Evolutionary conservation across 2,329 filamentous ascomycete species (phyloP), one percentile per base, ranked within the genome.

Genomic region (Thermothelomyces thermophilus): DNA sequence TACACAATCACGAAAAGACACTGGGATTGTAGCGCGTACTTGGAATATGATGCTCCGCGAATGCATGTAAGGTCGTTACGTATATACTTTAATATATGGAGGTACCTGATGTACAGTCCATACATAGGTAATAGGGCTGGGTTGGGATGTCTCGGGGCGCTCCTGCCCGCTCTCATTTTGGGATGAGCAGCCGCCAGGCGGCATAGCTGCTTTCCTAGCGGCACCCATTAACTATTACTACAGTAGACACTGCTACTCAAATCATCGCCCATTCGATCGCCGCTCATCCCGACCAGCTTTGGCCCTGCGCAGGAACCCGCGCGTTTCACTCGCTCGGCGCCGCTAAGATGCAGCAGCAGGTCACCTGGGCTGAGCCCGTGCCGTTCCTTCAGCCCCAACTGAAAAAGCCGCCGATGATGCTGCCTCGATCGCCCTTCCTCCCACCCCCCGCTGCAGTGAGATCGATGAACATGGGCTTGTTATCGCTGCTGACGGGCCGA

Each of bases 251-350:
- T n/a, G n/a, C n/a, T n/a, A n/a, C 24, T 33, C 14, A 4, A 17
- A 20, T 19, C 19, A 11, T n/a, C n/a, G n/a, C n/a, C n/a, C n/a
- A n/a, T n/a, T n/a, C n/a, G 16, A 26, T 22, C 22, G 22, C 5
- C 39, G 9, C 13, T 48, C 33, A 33, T 16, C 33, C 24, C 30
- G n/a, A 20, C 16, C 48, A 46, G 4, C 5, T 26, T 26, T 26
- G 9, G 24, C 9, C 16, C 39, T 39, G 49, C 49, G 49, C 49
- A 51, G 49, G 49, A 51, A 58, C 56, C 56, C 56, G 56, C 45
- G 17, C 17, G 33, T 16, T 31, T 50, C 39, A 55, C 51, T 55
- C 46, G 53, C 47, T 40, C 28, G 24, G 41, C 35, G 36, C 41
- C 36, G 52, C 48, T 34, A 41, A 37, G 35, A 30, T 46, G 46